Evolutionary conservation across 345 rosid species (phyloP).

Genomic region (Salix caprea): DNA sequence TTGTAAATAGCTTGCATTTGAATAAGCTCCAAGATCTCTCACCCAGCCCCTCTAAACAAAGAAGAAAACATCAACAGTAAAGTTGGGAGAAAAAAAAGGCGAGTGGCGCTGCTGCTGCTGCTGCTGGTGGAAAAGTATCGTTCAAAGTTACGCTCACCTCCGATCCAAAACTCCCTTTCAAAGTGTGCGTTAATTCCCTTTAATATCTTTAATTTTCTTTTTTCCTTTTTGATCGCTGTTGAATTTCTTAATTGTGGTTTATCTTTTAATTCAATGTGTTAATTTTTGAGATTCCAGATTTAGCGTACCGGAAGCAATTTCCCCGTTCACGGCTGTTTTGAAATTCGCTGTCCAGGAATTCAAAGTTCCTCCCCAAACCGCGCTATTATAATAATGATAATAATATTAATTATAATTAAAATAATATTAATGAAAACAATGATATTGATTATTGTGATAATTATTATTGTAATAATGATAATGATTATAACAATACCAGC

Average conservation of each 20-base stretch:
- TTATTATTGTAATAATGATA: too few relatives aligned
- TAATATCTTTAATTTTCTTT: background rate
- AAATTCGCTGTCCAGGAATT: conserved; percentile 96
- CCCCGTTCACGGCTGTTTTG: conserved; percentile 93
- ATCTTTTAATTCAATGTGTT: background rate
- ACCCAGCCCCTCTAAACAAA: background rate
- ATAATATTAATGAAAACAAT: too few relatives aligned
- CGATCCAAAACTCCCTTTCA: conserved; percentile 98
- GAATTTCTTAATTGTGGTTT: background rate
- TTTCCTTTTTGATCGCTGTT: background rate
- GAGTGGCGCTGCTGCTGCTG: too few relatives aligned
- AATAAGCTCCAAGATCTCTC: background rate
- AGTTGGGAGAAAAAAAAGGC: too few relatives aligned
- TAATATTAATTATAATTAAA: too few relatives aligned
- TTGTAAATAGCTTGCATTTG: too few relatives aligned
- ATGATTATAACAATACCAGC: too few relatives aligned
- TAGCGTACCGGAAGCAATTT: conserved; percentile 96
- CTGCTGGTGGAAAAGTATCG: conserved; percentile 72
- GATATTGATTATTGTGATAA: too few relatives aligned
- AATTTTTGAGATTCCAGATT: conserved; percentile 45
- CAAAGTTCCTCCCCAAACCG: conserved; percentile 97
- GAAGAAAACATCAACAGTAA: background rate
- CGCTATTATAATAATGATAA: too few relatives aligned
- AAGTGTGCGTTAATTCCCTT: conserved; percentile 52
- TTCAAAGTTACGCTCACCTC: conserved; percentile 96